Evolutionary conservation across 2,329 filamentous ascomycete genomes (phyloP).

Genomic region (Trichothecium sympodiale): DNA sequence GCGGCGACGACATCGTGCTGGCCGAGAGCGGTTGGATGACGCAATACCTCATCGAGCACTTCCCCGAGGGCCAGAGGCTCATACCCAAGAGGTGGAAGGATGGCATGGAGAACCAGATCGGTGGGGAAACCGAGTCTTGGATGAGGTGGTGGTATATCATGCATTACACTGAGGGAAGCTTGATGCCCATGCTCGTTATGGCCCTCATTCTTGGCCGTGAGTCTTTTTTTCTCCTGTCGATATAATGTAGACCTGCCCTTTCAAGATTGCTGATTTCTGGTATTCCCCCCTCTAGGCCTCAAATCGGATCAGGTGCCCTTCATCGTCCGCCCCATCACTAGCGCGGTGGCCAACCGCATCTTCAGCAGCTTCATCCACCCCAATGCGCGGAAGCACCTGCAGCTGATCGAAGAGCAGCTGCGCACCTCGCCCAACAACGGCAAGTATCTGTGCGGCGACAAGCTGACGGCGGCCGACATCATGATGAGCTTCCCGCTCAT

Average conservation of each 20-base stretch:
- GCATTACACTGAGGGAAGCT: conserved; percentile 75
- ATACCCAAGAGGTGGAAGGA: conserved; percentile 44
- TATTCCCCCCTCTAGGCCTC: conserved; percentile 20
- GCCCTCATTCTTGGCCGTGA: conserved; percentile 45
- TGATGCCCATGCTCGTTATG: conserved; percentile 64
- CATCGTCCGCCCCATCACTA: conserved; percentile 40
- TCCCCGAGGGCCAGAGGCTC: conserved; percentile 30
- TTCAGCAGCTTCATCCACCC: conserved; percentile 31
- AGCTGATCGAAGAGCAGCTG: conserved; percentile 38
- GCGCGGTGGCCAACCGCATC: conserved; percentile 28
- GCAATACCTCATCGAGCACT: conserved; percentile 69
- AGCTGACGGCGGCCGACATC: conserved; percentile 41
- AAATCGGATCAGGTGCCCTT: conserved; percentile 37
- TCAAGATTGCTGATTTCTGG: too few relatives aligned
- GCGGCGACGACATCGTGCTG: conserved; percentile 45
- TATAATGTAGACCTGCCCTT: neutral
- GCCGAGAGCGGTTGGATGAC: conserved; percentile 75
- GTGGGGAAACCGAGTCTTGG: conserved; percentile 51
- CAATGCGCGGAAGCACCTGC: conserved; percentile 35
- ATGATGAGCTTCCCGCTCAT: conserved; percentile 42
- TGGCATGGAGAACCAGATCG: conserved; percentile 44
- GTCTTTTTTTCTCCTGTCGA: conserved; percentile 11
- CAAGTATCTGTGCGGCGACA: conserved; percentile 36
- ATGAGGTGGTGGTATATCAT: conserved; percentile 57
- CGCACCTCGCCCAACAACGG: conserved; percentile 26